phyloP scores from a whole-genome alignment of 371 early-diverging fungal species.

The Scutellospora calospora region DNA sequence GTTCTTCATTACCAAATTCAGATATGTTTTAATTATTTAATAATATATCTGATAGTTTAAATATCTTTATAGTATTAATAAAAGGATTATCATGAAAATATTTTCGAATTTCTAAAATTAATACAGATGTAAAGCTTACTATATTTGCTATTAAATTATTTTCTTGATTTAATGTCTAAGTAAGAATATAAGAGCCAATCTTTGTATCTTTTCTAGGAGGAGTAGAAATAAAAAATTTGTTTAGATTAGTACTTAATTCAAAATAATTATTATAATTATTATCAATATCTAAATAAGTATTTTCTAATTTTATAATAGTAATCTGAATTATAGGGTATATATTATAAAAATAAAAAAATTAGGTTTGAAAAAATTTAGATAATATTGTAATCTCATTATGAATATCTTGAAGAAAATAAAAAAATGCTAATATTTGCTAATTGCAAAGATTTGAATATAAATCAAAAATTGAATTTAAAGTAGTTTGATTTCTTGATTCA shows the following conservation, averaged over 20 bases:
- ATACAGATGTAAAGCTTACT: not conserved
- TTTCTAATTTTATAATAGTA: not conserved
- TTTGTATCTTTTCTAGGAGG: not conserved
- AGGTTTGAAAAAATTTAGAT: not conserved
- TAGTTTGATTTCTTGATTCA: not conserved
- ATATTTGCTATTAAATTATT: not conserved
- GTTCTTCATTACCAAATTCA: too few relatives aligned
- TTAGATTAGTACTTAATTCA: not conserved
- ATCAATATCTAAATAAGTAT: not conserved
- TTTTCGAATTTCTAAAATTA: not conserved
- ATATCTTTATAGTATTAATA: not conserved
- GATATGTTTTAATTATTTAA: too few relatives aligned
- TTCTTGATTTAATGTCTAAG: not conserved
- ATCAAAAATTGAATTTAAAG: not conserved
- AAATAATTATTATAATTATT: not conserved
- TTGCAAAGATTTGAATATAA: not conserved
- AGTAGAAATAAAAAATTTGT: not conserved
- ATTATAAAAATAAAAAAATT: not conserved
- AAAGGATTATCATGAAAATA: not conserved
- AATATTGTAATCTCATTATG: not conserved
- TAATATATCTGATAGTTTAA: not conserved
- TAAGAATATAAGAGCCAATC: not conserved
- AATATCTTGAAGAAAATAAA: conserved; percentile 3
- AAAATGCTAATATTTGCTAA: not conserved
- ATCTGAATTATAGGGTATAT: not conserved